Evolutionary conservation across 2,329 filamentous ascomycete species (phyloP).

Genomic region (Aspergillus texensis): DNA sequence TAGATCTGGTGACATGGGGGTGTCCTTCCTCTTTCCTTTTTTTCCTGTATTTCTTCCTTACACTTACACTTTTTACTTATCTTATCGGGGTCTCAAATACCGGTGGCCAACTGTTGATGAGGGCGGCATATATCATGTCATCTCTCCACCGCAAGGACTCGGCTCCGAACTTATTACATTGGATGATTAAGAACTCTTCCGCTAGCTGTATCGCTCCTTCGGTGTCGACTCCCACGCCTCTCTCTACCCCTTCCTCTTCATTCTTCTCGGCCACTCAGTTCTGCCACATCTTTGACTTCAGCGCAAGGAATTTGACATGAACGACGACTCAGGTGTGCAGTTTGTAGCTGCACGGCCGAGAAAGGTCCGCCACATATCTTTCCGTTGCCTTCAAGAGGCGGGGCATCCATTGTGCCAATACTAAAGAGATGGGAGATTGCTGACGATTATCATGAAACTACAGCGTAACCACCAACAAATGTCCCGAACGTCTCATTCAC

Average conservation of each 20-base stretch:
- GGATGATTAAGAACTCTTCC: background rate
- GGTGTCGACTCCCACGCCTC: conserved; percentile 6
- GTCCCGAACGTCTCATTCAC: conserved; percentile 32
- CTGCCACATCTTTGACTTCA: background rate
- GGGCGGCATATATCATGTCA: conserved; percentile 15
- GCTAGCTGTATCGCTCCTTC: background rate
- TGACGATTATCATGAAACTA: conserved; percentile 20
- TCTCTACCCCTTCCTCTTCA: conserved; percentile 7
- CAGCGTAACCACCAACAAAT: conserved; percentile 42
- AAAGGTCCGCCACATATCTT: conserved; percentile 36
- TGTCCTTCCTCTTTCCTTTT: background rate
- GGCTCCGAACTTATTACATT: conserved; percentile 13
- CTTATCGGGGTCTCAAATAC: conserved; percentile 2
- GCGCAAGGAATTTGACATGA: conserved; percentile 31
- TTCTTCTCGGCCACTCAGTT: background rate
- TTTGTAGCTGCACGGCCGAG: conserved; percentile 40
- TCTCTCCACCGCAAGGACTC: conserved; percentile 22
- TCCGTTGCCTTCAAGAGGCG: conserved; percentile 21
- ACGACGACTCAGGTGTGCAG: conserved; percentile 38
- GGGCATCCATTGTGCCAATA: conserved; percentile 21
- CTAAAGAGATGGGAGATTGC: conserved; percentile 13
- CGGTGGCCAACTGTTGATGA: conserved; percentile 8
- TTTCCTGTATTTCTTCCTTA: background rate
- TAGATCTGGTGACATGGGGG: conserved; percentile 2
- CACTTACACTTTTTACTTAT: background rate